Conservation (phyloP, 2,329 filamentous ascomycete species). For the Endoconidiophora laricicola region DNA sequence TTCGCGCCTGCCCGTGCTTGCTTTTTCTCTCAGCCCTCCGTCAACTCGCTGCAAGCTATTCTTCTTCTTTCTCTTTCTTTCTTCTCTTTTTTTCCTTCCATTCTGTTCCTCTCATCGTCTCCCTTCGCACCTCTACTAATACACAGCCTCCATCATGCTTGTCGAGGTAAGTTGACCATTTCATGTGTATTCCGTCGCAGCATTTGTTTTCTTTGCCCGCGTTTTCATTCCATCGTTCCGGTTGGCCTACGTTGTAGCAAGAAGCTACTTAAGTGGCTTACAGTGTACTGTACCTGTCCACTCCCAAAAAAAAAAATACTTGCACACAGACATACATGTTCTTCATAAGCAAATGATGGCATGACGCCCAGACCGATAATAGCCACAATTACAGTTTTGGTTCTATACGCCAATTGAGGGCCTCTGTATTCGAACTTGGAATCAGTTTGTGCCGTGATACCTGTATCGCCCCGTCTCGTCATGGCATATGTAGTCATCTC, state of each 20-base stretch:
- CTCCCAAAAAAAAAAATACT: not conserved
- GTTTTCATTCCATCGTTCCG: not conserved
- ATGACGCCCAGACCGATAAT: too few species aligned
- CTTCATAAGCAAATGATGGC: too few species aligned
- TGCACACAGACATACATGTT: too few species aligned
- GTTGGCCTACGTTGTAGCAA: not conserved
- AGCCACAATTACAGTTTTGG: too few species aligned
- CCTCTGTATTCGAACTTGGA: too few species aligned
- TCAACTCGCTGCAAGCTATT: not conserved
- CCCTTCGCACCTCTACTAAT: too few species aligned
- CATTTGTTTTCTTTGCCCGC: constrained; percentile 9
- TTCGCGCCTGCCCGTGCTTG: too few species aligned
- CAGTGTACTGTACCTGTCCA: too few species aligned
- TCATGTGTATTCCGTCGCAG: not conserved
- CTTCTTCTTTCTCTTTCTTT: not conserved
- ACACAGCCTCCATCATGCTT: constrained; percentile 17
- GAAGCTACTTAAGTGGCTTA: not conserved
- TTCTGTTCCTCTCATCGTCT: not conserved
- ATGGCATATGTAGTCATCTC: too few species aligned
- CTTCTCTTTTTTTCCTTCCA: not conserved
- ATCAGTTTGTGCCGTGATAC: too few species aligned
- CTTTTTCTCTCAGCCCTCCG: not conserved
- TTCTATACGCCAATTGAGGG: too few species aligned
- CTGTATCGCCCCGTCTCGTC: too few species aligned
- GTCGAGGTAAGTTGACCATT: constrained; percentile 17